Percentiles rank a stretch among this genome's conserved stretches.
Evolutionary conservation across 2,329 filamentous ascomycete species (phyloP).

Genomic region (Colletotrichum euphorbiae): DNA sequence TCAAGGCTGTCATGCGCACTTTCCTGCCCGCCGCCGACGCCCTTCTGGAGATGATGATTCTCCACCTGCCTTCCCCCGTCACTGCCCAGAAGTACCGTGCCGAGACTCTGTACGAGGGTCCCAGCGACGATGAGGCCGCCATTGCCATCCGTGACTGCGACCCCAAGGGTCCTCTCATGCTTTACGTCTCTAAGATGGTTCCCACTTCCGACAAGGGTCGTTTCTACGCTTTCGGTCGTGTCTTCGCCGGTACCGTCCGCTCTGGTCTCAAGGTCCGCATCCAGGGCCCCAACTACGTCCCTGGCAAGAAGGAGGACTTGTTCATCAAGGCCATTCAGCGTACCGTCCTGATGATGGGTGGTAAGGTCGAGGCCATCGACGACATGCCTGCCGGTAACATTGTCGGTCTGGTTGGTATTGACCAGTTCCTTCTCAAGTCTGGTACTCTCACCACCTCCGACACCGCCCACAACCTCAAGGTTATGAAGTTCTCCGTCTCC

Average conservation of each 20-base stretch:
- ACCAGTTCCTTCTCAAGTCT: conserved; percentile 99
- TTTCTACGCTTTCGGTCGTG: conserved; percentile 99
- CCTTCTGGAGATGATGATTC: conserved; percentile 99
- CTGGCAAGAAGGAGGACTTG: conserved; percentile 98
- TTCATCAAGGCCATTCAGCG: conserved; percentile 99
- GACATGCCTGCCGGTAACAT: conserved; percentile 99
- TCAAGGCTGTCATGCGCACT: conserved; percentile 98
- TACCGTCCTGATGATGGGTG: conserved; percentile 99
- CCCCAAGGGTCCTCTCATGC: conserved; percentile 97
- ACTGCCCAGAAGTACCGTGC: conserved; percentile 98
- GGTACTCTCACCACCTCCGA: conserved; percentile 98
- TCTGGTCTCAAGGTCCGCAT: conserved; percentile 99
- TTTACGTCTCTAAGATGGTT: conserved; percentile 99
- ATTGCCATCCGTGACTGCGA: conserved; percentile 99
- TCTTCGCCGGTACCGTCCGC: conserved; percentile 97
- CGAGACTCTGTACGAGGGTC: conserved; percentile 99
- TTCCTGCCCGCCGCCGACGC: conserved; percentile 99
- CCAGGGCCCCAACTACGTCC: conserved; percentile 98
- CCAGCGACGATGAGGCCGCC: conserved; percentile 88
- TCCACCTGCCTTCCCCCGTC: conserved; percentile 95
- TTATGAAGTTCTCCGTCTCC: conserved; percentile 99
- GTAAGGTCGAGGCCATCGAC: conserved; percentile 98
- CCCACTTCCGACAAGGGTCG: conserved; percentile 99
- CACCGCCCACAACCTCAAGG: conserved; percentile 99
- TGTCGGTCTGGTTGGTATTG: conserved; percentile 98